Base-by-base conservation (phyloP, 2,329 filamentous ascomycete genomes). In the Helminthosporium solani region DNA sequence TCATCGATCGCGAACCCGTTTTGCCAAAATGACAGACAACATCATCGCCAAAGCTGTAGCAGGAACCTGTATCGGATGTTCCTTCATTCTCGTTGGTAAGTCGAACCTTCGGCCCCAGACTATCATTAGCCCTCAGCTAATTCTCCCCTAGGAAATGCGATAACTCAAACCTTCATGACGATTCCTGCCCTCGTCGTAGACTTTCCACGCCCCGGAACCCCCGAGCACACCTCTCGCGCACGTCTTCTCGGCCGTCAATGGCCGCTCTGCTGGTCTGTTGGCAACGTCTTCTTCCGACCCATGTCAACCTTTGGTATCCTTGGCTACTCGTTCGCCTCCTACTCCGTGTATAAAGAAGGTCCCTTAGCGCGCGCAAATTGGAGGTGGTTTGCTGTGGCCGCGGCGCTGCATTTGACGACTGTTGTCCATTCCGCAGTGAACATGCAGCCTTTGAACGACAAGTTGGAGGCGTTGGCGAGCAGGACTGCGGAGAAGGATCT, bases 161-260 rank as follows among this genome's bases (percentile, higher is more conserved):
- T 79, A 44, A 78, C 76, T 19, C 75, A 78, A 61, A 77, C 75
- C 14, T 77, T 72, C 64, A 78, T 78, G 75, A 74, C 73, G 14
- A 71, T 78, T 30, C 75, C 76, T 5, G 75, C 73, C 3, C 64
- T 78, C 30, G 66, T 78, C 12, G 70, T 75, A 49, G 70, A 75
- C 53, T 77, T 76, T 57, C 74, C 74, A 19, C 48, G 64, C 7
- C 64, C 73, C 19, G 66, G 64, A 4, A 67, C 70, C 2, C 66
- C 72, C 1, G 68, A 72, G 8, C 72, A 76, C 54, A 62, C 66
- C 3, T 61, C 67, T 6, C 70, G 74, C 49, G 73, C 74, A 15
- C 68, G 65, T 20, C 70, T 75, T 27, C 72, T 79, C 3, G 75
- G 74, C 21, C 67, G 68, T 9, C 75, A 78, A 63, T 78, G 76